Evolutionary conservation across 2,329 filamentous ascomycete genomes (phyloP).

Genomic region (Coniella vitis): DNA sequence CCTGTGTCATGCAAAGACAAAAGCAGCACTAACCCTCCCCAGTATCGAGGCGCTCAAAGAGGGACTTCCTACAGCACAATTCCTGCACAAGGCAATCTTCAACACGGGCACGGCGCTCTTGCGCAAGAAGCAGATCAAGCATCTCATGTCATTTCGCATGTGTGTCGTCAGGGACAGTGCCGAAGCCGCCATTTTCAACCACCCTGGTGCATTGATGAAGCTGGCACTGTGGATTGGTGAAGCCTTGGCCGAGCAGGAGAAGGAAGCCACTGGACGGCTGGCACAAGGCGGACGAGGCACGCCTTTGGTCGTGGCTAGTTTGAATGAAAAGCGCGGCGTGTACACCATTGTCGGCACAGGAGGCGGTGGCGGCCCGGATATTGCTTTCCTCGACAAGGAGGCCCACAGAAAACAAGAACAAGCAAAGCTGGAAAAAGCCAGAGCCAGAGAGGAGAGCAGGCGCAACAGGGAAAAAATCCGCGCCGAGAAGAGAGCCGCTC

Average conservation of each 20-base stretch:
- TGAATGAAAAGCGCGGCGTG: constrained; percentile 80
- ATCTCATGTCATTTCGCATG: constrained; percentile 88
- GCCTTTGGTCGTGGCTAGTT: constrained; percentile 81
- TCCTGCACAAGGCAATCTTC: constrained; percentile 86
- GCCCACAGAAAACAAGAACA: constrained; percentile 56
- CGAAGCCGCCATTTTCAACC: constrained; percentile 84
- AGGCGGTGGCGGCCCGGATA: constrained; percentile 71
- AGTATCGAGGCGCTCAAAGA: constrained; percentile 71
- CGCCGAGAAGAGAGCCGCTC: constrained; percentile 56
- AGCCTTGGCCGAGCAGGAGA: constrained; percentile 83
- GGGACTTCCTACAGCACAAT: constrained; percentile 76
- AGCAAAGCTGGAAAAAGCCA: constrained; percentile 57
- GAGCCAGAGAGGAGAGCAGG: constrained; percentile 52
- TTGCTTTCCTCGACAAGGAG: constrained; percentile 61
- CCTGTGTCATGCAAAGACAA: constrained; percentile 22
- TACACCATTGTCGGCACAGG: constrained; percentile 93
- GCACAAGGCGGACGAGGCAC: constrained; percentile 65
- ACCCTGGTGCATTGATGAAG: constrained; percentile 88
- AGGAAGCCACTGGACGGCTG: constrained; percentile 63
- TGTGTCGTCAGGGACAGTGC: constrained; percentile 93
- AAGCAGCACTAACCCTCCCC: constrained; percentile 27
- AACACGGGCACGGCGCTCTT: constrained; percentile 86
- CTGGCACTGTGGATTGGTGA: constrained; percentile 91
- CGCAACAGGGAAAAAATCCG: constrained; percentile 50
- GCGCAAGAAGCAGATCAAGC: constrained; percentile 88